Percentiles rank a stretch among this genome's conserved stretches.
Conservation (phyloP, 441 rosid species). For the Kokia cookei region DNA sequence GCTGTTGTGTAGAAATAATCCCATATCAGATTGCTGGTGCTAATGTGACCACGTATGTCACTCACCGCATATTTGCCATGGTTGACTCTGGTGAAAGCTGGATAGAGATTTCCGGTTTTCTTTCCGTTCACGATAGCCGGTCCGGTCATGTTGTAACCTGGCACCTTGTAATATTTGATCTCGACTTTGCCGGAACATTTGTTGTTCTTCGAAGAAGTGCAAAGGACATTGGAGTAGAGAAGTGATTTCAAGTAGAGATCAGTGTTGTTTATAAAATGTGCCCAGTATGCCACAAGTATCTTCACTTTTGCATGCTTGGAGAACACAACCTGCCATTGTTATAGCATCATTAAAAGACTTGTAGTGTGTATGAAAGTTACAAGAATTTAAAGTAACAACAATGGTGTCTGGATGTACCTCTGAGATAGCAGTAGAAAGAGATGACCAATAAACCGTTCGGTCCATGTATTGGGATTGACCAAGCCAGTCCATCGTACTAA, state of each 20-base stretch:
- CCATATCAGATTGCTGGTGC: conserved; percentile 85
- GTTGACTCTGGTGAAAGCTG: conserved; percentile 63
- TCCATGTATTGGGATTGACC: conserved; percentile 68
- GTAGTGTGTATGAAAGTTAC: neutral
- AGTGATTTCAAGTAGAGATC: conserved; percentile 67
- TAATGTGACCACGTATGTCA: conserved; percentile 60
- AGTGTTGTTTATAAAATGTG: conserved; percentile 63
- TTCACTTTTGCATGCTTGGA: conserved; percentile 77
- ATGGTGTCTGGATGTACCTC: conserved; percentile 40
- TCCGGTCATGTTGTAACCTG: conserved; percentile 78
- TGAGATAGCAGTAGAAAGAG: conserved; percentile 65
- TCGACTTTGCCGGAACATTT: conserved; percentile 65
- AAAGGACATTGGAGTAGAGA: conserved; percentile 68
- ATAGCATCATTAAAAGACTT: neutral
- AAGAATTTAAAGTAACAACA: neutral
- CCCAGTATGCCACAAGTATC: conserved; percentile 84
- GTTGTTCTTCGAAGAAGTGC: conserved; percentile 58
- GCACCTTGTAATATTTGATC: conserved; percentile 69
- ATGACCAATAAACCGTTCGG: conserved; percentile 63
- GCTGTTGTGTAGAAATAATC: conserved; percentile 87
- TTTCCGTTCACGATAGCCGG: conserved; percentile 48
- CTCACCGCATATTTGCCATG: conserved; percentile 83
- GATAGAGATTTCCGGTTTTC: conserved; percentile 53
- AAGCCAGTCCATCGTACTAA: conserved; percentile 92
- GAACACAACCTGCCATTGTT: conserved; percentile 50